Conservation (phyloP, 148 eudicot genomes). For the Diospyros kaki region DNA sequence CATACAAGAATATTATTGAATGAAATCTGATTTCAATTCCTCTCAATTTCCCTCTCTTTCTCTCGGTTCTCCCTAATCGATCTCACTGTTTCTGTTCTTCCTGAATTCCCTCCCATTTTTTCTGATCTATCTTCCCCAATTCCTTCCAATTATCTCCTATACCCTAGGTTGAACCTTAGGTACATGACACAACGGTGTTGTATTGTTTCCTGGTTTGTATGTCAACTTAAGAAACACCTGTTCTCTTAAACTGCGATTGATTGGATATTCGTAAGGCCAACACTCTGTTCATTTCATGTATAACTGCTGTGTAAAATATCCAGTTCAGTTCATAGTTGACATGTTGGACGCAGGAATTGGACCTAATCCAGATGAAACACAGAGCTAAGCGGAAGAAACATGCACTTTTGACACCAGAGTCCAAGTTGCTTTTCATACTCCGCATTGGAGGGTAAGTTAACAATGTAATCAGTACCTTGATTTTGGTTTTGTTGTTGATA, state of each 20-base stretch:
- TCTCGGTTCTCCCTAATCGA: no score
- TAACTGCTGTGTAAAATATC: not conserved
- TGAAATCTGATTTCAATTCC: no score
- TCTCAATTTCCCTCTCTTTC: no score
- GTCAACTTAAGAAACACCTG: not conserved
- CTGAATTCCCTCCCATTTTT: no score
- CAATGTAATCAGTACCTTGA: not conserved
- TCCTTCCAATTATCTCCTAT: no score
- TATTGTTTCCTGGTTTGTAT: not conserved
- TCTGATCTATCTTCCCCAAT: no score
- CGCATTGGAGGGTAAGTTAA: constrained; percentile 76
- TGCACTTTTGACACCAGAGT: constrained; percentile 25
- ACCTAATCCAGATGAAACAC: constrained; percentile 78
- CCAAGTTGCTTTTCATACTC: constrained; percentile 70
- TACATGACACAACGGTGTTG: no score
- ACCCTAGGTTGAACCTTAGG: no score
- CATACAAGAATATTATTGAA: no score
- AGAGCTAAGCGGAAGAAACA: constrained; percentile 50
- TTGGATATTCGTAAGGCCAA: not conserved
- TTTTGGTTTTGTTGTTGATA: not conserved
- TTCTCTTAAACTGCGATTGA: not conserved
- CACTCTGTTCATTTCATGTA: not conserved
- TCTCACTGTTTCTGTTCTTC: no score
- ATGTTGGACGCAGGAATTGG: constrained; percentile 53
- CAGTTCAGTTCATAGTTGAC: not conserved